Evolutionary conservation across 371 early-diverging fungal genomes (phyloP), one percentile per base, ranked within the genome.

Genomic region (Mortierella polycephala): DNA sequence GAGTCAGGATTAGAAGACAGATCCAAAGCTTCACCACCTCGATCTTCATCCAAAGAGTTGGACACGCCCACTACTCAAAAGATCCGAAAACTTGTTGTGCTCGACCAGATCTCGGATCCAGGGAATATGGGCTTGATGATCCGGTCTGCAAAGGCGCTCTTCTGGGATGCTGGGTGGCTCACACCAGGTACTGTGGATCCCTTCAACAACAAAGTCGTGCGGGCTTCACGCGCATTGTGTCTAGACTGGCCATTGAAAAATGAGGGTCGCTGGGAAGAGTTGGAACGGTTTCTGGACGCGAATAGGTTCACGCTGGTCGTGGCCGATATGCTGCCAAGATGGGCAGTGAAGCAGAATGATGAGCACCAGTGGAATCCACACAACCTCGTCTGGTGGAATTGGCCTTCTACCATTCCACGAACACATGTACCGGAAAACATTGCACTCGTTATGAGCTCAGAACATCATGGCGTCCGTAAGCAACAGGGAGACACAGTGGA

Each of bases 71-170:
- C 4, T 30, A 2, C 30, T 30, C 30, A 30, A 14, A 41, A 62
- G 9, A 54, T 74, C 7, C 41, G 63, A 7, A 70, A 75, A 11
- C 23, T 88, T 57, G 63, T 90, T 39, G 83, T 90, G 1, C 80
- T 88, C 37, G 85, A 90, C 62, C 82, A 79, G n/a, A 81, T 90
- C 41, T 84, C 73, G 40, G 87, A 88, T 69, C 87, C 88, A 13
- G 87, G 85, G 5, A 86, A 86, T 56, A 71, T 88, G 57, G 90
- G 90, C 8, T 81, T 81, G 1, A 60, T 90, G 30, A 81, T 90
- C 2, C 75, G 89, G 16, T 83, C 90, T 12, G 89, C 85, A 10
- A 83, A 68, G 49, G 89, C 83, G 0, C 71, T 90, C 9, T 85
- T 84, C 10, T 90, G 90, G 90, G 67, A 81, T 56, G 80, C 81